These are phyloP conservation scores for Colletotrichum higginsianum DNA, from an alignment of 2,329 filamentous ascomycete genomes.

Conservation along the genomic window DNA sequence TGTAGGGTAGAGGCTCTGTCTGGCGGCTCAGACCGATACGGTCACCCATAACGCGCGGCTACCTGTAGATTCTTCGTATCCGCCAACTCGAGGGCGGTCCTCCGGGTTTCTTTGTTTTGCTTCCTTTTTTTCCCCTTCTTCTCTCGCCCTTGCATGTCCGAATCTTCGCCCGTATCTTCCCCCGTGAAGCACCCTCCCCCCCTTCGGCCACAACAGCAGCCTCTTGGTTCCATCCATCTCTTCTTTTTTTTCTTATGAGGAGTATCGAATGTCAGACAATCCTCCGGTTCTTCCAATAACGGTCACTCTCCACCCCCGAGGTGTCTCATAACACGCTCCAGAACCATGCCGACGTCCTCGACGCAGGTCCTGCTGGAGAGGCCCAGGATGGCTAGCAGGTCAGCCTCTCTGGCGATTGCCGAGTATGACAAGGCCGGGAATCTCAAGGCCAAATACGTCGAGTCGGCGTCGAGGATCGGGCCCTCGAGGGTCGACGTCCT, in stretches of 20 bases:
- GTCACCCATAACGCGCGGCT: neutral
- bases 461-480: constrained; percentile 30
- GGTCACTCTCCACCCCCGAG: neutral
- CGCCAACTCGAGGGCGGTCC: neutral
- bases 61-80: neutral
- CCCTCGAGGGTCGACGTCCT: constrained; percentile 30
- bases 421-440: constrained; percentile 38
- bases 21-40: neutral
- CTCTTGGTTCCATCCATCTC: neutral
- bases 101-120: no score
- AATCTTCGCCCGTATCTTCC: no score
- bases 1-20: no score
- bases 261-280: no score
- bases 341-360: constrained; percentile 16
- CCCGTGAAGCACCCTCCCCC: neutral
- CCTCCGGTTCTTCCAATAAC: neutral
- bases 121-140: neutral
- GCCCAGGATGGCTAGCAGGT: neutral
- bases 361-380: constrained; percentile 25
- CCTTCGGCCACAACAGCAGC: neutral
- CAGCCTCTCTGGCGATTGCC: constrained; percentile 14
- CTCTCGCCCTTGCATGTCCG: neutral
- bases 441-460: constrained; percentile 34
- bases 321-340: neutral
- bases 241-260: neutral